Conservation (phyloP, 768 basidiomycete genomes). For the Infundibulicybe gibba region DNA sequence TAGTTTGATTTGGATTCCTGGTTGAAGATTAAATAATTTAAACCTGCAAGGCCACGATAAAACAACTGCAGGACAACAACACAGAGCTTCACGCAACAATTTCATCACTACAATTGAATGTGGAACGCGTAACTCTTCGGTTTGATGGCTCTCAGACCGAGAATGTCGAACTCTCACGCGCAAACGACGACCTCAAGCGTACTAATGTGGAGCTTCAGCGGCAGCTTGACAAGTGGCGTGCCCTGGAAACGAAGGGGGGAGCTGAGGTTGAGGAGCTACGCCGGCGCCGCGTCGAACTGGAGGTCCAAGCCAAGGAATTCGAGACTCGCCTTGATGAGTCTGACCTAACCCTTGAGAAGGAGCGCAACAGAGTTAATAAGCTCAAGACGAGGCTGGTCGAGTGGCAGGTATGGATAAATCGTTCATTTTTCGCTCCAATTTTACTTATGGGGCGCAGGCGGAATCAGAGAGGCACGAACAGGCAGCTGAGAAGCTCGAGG, state of each 20-base stretch:
- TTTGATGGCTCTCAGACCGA: conserved; percentile 53
- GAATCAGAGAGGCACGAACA: conserved; percentile 29
- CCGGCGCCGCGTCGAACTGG: conserved; percentile 53
- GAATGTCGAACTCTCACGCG: conserved; percentile 49
- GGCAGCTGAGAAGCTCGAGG: conserved; percentile 24
- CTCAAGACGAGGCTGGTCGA: conserved; percentile 34
- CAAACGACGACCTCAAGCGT: conserved; percentile 56
- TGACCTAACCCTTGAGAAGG: conserved; percentile 35
- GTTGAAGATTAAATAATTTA: no score
- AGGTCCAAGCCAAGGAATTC: conserved; percentile 48
- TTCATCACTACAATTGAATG: conserved; percentile 43
- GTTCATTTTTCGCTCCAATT: not conserved
- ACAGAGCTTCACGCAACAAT: conserved; percentile 44
- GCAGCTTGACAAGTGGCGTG: conserved; percentile 70
- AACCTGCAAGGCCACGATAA: conserved; percentile 30
- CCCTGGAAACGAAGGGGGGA: conserved; percentile 60
- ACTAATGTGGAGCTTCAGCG: conserved; percentile 51
- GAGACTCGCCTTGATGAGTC: conserved; percentile 30
- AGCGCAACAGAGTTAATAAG: conserved; percentile 36
- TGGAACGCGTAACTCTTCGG: conserved; percentile 56
- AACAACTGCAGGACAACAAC: conserved; percentile 44
- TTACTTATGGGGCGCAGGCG: conserved; percentile 22
- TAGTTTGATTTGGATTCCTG: no score
- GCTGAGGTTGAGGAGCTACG: conserved; percentile 52
- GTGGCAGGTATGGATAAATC: conserved; percentile 37